phyloP scores from a whole-genome alignment of 139 green algal species.

The Pycnococcus provasolii region DNA sequence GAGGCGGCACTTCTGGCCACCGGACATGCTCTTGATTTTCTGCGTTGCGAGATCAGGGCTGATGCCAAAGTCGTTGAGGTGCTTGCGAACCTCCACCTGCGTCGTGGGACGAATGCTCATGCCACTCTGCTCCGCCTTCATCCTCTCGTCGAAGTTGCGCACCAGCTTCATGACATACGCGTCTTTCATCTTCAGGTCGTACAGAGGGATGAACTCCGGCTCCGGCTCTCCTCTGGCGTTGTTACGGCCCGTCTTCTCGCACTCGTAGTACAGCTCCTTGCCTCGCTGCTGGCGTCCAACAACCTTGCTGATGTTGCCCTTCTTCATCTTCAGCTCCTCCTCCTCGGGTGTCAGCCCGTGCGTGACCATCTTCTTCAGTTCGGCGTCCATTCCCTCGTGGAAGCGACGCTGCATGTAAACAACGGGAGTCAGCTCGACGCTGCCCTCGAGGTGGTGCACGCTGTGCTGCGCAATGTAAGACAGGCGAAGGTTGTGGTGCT shows the following conservation, averaged over 20 bases:
- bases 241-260: background rate
- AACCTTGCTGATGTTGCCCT: slow-evolving; percentile 18
- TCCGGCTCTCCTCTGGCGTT: slow-evolving; percentile 8
- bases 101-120: slow-evolving; percentile 28
- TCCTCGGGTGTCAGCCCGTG: slow-evolving; percentile 24
- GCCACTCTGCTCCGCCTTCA: slow-evolving; percentile 22
- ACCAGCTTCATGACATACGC: slow-evolving; percentile 28
- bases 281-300: slow-evolving; percentile 22
- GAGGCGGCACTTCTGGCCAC: slow-evolving; percentile 24
- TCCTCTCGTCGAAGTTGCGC: slow-evolving; percentile 29
- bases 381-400: slow-evolving; percentile 22
- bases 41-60: slow-evolving; percentile 16
- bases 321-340: slow-evolving; percentile 6
- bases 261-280: slow-evolving; percentile 26
- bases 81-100: slow-evolving; percentile 25
- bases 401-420: slow-evolving; percentile 27
- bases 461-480: slow-evolving; percentile 27
- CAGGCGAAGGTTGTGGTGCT: slow-evolving; percentile 26
- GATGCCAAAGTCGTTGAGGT: slow-evolving; percentile 31
- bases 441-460: slow-evolving; percentile 26
- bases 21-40: slow-evolving; percentile 29
- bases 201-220: slow-evolving; percentile 13
- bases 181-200: slow-evolving; percentile 11
- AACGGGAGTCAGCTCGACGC: slow-evolving; percentile 18
- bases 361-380: slow-evolving; percentile 21